These are phyloP conservation scores for Petrea volubilis DNA, from an alignment of 257 asterid genomes.

Conservation along the genomic window DNA sequence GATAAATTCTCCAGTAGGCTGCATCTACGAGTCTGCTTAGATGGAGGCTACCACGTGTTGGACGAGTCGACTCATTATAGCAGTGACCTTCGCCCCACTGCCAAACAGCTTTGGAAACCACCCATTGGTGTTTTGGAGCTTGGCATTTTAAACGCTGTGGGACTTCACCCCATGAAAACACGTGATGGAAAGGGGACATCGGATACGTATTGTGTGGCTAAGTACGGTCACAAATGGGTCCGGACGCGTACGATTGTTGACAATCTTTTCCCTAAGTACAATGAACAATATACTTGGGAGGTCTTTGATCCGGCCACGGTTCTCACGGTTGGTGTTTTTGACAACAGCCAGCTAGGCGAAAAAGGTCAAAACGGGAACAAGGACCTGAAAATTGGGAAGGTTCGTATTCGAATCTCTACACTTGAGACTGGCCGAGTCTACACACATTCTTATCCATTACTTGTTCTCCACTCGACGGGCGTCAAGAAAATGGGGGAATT, in stretches of 20 bases:
- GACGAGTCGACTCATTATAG: conserved; percentile 88
- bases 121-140: conserved; percentile 81
- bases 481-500: conserved; percentile 93
- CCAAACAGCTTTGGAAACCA: conserved; percentile 84
- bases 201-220: conserved; percentile 89
- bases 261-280: conserved; percentile 74
- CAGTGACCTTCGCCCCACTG: conserved; percentile 95
- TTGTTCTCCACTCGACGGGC: conserved; percentile 81
- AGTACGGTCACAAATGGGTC: conserved; percentile 87
- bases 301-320: conserved; percentile 92
- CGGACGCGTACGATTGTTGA: conserved; percentile 83
- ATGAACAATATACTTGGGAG: conserved; percentile 92
- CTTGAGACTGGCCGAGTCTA: conserved; percentile 84
- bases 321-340: conserved; percentile 86
- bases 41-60: conserved; percentile 93
- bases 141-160: conserved; percentile 71
- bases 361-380: conserved; percentile 50
- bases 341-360: conserved; percentile 69
- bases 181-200: conserved; percentile 82
- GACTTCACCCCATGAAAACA: conserved; percentile 88
- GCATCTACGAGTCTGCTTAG: conserved; percentile 83
- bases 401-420: conserved; percentile 80
- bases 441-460: conserved; percentile 83
- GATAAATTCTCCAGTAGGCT: conserved; percentile 80
- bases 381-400: conserved; percentile 85